Conservation (phyloP, 139 green algal genomes). For the Chlorella ohadii region DNA sequence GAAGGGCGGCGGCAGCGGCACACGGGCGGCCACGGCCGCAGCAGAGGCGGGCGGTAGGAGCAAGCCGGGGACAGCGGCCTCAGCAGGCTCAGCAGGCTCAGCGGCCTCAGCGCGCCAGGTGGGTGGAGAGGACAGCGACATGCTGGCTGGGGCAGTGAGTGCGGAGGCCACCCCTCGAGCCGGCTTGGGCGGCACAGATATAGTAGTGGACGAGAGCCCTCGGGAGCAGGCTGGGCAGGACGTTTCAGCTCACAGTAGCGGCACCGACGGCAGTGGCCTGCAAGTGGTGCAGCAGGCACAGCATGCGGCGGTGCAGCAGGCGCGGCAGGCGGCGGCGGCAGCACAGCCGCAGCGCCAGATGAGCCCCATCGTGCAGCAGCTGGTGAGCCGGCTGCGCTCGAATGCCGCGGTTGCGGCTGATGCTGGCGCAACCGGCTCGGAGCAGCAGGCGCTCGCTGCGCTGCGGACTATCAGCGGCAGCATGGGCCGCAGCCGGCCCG, state of each 20-base stretch:
- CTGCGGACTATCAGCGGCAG: neutral
- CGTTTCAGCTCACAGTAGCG: no score
- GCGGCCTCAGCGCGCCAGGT: neutral
- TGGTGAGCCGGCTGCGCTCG: neutral
- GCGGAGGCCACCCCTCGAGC: neutral
- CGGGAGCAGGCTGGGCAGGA: neutral
- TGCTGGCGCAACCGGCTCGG: no score
- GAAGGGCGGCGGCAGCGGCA: neutral
- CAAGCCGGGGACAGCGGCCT: neutral
- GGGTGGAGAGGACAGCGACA: neutral
- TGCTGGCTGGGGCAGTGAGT: neutral
- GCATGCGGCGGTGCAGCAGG: neutral
- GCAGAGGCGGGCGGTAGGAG: neutral
- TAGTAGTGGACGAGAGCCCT: neutral
- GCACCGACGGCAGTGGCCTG: no score
- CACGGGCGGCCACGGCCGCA: no score
- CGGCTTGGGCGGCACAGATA: neutral
- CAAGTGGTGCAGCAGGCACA: constrained; percentile 4
- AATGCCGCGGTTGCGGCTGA: neutral
- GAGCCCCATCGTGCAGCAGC: constrained; percentile 13
- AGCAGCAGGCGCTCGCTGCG: neutral
- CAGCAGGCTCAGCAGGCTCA: neutral
- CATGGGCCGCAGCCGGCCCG: neutral
- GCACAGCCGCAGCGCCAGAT: neutral
- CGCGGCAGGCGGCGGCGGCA: neutral